These are phyloP conservation scores for Stephania japonica DNA, from an alignment of 164 flowering plant genomes.

Conservation along the genomic window DNA sequence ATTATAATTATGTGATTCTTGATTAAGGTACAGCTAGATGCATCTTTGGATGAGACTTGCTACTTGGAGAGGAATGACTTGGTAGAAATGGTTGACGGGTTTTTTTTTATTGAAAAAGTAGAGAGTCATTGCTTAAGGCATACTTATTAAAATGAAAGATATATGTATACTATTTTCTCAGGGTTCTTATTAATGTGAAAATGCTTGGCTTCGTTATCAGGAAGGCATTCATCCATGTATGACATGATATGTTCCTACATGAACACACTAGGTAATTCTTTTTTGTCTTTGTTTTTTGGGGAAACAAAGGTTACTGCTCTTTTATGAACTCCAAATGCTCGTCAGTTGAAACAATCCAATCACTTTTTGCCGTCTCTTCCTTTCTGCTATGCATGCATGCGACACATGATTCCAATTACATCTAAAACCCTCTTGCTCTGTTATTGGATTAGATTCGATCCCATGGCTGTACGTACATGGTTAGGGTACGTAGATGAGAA, in stretches of 20 bases:
- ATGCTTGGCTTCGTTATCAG: not conserved
- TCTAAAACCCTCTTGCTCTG: not conserved
- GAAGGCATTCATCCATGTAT: too few species aligned
- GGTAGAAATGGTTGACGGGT: not conserved
- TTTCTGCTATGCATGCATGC: not conserved
- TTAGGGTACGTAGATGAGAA: not conserved
- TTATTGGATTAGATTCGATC: not conserved
- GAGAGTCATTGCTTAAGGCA: not conserved
- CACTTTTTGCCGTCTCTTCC: not conserved
- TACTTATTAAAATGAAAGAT: not conserved
- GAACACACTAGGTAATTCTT: too few species aligned
- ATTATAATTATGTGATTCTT: not conserved
- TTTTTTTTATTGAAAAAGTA: not conserved
- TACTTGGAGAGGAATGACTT: not conserved
- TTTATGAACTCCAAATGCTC: not conserved
- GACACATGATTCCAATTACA: conserved; percentile 1
- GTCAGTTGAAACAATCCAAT: not conserved
- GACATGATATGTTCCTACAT: too few species aligned
- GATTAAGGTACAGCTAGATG: not conserved
- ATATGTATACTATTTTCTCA: not conserved
- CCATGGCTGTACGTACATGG: not conserved
- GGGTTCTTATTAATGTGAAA: not conserved
- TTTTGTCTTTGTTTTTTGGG: too few species aligned
- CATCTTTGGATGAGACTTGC: not conserved
- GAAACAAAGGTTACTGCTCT: not conserved